These are phyloP conservation scores for Hypoxylon sp. DNA, from an alignment of 2,329 filamentous ascomycete species.

Conservation along the genomic window DNA sequence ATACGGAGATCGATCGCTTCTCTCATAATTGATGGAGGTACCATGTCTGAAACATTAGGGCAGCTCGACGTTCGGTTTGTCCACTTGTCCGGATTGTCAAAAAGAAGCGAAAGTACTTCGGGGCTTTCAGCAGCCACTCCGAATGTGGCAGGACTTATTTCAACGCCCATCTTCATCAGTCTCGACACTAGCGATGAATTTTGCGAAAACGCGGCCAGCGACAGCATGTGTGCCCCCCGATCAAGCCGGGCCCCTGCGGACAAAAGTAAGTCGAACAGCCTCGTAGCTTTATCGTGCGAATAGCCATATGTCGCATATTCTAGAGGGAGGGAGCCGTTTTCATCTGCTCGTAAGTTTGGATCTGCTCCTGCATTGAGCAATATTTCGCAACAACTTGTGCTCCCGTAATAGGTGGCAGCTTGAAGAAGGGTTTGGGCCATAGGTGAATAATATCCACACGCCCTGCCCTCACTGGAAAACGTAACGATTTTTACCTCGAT, in stretches of 20 bases:
- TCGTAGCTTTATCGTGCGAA: not conserved
- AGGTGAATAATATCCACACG: not conserved
- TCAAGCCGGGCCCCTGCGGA: not conserved
- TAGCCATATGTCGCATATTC: not conserved
- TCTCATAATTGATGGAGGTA: not conserved
- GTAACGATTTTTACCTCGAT: too few species aligned
- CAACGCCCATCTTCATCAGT: not conserved
- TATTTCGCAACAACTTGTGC: not conserved
- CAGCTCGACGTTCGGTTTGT: too few species aligned
- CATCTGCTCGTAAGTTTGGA: not conserved
- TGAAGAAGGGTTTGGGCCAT: not conserved
- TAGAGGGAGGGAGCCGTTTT: not conserved
- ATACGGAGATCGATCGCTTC: not conserved
- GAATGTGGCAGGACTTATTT: not conserved
- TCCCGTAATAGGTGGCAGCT: not conserved
- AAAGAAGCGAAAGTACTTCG: not conserved
- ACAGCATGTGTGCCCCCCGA: not conserved
- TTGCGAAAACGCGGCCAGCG: not conserved
- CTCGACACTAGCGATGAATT: not conserved
- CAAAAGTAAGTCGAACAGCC: not conserved
- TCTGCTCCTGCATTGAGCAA: not conserved
- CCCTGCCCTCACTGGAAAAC: too few species aligned
- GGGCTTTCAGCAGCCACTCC: not conserved
- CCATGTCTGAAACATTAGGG: not conserved
- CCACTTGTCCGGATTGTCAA: not conserved